Evolutionary conservation across 164 flowering plant species (phyloP), one percentile per base, ranked within the genome.

Genomic region (Aristolochia fimbriata): DNA sequence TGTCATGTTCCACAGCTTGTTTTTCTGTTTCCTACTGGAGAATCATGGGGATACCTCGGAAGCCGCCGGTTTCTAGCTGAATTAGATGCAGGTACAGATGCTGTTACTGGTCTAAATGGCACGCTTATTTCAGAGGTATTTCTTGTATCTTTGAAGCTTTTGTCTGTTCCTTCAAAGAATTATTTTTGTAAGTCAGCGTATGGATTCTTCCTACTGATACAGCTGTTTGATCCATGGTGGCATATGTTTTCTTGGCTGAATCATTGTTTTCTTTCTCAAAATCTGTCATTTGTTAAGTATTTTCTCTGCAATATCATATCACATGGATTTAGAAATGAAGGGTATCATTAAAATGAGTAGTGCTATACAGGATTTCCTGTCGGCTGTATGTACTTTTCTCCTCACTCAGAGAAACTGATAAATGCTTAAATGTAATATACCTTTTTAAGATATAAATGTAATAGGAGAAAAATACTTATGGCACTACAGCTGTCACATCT

Each of bases 31-130:
- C 67, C 85, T 72, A 93, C 96, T 61, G 99, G 99, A 49, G 99
- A 93, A 74, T 71, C 97, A 14, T 88, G 99, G 97, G 97, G 99
- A 61, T 93, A 87, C 76, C 90, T 93, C 68, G 99, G 99, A 57
- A 93, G 97, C 80, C 69, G 97, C 70, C 80, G 99, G 68, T 86
- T 93, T 67, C 68, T 90, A 47, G 77, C 65, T 70, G 99, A 93
- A 71, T 79, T 86, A 47, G 91, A 88, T 70, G 62, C 71, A 66
- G 78, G 76, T 15, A 70, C 92, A 3, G 94, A 90, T 66, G 72
- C 72, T 70, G 81, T 83, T 58, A 41, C 20, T 62, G 97, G 96
- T 53, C 87, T 93, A 57, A 73, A 83, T 68, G 55, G 67, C 68
- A 59, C 83, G 52, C 71, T 76, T 65, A 74, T 93, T 69, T 92